Conservation (phyloP, 2,329 filamentous ascomycete genomes). For the Stachybotrys echinatus region DNA sequence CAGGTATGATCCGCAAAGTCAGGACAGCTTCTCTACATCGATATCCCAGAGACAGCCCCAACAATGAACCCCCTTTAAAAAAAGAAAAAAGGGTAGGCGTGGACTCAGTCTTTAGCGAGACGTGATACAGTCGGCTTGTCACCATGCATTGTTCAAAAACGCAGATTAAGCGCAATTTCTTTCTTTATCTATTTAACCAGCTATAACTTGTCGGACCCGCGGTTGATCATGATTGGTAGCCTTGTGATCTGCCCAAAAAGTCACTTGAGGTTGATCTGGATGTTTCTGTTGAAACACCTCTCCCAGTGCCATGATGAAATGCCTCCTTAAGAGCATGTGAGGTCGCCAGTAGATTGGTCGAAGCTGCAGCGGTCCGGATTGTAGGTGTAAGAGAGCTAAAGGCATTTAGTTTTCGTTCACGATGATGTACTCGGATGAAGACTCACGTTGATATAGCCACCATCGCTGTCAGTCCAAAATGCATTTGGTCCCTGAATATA, state of each 20-base stretch:
- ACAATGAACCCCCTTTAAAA: too few relatives aligned
- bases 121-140: too few relatives aligned
- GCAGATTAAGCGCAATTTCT: not conserved
- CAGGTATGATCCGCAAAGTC: too few relatives aligned
- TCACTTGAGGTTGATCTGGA: not conserved
- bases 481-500: not conserved
- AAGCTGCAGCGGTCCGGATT: not conserved
- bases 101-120: too few relatives aligned
- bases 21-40: too few relatives aligned
- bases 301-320: not conserved
- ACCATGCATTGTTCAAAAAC: not conserved
- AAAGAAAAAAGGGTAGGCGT: too few relatives aligned
- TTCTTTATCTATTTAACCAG: not conserved
- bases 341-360: not conserved
- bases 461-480: slow-evolving; percentile 1
- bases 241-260: not conserved
- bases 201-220: not conserved
- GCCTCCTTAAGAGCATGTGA: not conserved
- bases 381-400: slow-evolving; percentile 1
- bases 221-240: not conserved
- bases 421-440: not conserved
- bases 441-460: slow-evolving; percentile 1
- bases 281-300: not conserved
- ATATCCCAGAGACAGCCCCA: too few relatives aligned
- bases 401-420: not conserved